Percentiles rank a stretch among this genome's conserved stretches.
phyloP scores from a whole-genome alignment of 305 asterid species.

The Salvia sclarea region DNA sequence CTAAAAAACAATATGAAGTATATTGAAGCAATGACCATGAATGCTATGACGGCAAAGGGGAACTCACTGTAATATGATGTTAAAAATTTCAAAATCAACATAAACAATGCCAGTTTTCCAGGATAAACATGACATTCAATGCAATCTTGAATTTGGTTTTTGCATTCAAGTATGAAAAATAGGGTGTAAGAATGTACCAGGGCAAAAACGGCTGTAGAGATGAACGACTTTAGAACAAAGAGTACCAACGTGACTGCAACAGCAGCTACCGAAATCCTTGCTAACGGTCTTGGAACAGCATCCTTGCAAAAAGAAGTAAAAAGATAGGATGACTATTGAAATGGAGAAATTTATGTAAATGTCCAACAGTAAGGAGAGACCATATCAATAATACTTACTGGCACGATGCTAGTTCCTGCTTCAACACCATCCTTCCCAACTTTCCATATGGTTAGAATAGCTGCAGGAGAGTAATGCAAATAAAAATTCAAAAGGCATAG shows the following conservation, averaged over 20 bases:
- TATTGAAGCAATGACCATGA: background rate
- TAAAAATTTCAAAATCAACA: background rate
- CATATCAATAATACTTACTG: conserved; percentile 52
- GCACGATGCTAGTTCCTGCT: conserved; percentile 86
- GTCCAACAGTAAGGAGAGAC: conserved; percentile 3
- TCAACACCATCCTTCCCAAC: conserved; percentile 89
- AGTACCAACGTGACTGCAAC: conserved; percentile 36
- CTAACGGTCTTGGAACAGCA: conserved; percentile 37
- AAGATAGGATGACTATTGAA: background rate
- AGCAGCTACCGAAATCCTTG: conserved; percentile 35
- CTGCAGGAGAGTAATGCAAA: conserved; percentile 37
- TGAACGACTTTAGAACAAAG: conserved; percentile 41
- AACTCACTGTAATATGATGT: background rate
- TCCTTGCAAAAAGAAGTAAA: conserved; percentile 23
- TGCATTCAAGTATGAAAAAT: background rate
- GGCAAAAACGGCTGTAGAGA: conserved; percentile 36
- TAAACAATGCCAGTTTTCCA: background rate
- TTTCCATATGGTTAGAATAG: conserved; percentile 65
- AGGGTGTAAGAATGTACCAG: conserved; percentile 29
- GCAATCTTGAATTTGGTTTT: background rate
- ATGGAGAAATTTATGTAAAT: background rate
- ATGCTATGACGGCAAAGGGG: background rate
- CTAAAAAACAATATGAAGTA: background rate
- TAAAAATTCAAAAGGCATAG: background rate
- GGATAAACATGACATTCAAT: background rate